phyloP scores from a whole-genome alignment of 2,329 filamentous ascomycete genomes.

The Fusarium sp. region DNA sequence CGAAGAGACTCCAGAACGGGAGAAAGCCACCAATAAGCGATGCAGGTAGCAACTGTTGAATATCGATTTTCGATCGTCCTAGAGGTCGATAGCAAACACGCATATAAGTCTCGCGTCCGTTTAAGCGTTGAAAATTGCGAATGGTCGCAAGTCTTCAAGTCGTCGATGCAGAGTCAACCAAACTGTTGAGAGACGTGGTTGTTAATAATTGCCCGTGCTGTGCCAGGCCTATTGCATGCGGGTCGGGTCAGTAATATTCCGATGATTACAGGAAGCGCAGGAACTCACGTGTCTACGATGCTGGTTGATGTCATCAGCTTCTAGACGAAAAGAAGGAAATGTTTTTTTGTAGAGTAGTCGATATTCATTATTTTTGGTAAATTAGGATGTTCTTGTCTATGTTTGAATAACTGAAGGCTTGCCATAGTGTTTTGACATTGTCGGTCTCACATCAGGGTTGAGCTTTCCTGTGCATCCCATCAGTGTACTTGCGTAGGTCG shows the following conservation, averaged over 20 bases:
- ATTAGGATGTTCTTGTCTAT: background rate
- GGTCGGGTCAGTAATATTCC: slow-evolving; percentile 29
- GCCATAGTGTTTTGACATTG: background rate
- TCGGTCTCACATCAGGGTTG: background rate
- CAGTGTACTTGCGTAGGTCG: background rate
- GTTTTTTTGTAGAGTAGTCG: background rate
- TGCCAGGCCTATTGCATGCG: background rate
- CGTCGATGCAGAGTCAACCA: slow-evolving; percentile 2
- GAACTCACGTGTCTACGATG: slow-evolving; percentile 37
- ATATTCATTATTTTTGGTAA: background rate
- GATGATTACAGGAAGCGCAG: background rate
- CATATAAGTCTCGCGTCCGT: background rate
- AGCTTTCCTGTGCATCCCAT: background rate
- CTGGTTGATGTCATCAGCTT: slow-evolving; percentile 41
- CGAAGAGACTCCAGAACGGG: background rate
- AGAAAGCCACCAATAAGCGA: slow-evolving; percentile 3
- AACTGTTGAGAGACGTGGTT: slow-evolving; percentile 46
- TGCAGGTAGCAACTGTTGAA: background rate
- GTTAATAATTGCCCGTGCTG: slow-evolving; percentile 32
- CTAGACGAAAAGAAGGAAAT: background rate
- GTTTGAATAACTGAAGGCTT: background rate
- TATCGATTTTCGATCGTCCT: background rate
- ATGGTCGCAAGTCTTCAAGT: slow-evolving; percentile 8
- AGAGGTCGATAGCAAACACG: background rate
- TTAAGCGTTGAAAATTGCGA: background rate